Base-by-base conservation (phyloP, 345 rosid species). In the Balakata baccata region DNA sequence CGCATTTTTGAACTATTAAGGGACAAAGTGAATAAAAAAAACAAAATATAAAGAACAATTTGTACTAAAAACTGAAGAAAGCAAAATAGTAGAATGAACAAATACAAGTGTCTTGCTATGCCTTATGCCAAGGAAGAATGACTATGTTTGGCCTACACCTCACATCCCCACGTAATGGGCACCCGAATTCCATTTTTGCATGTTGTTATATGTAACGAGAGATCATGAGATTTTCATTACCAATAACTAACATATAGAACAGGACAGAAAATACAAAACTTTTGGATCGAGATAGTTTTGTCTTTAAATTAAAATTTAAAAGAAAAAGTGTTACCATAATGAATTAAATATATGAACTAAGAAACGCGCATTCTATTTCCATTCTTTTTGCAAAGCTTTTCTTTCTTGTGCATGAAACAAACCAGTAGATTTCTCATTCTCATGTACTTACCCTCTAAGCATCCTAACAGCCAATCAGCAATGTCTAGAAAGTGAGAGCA, bases 291-390 rank as follows among this genome's bases (percentile, higher is more conserved):
- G 53, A 0, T 5, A 45, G 38, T 46, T 1, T 39, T 37, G 11
- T 63, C 6, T 17, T 5, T 2, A 65, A 41, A 65, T 37, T 38
- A 17, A 16, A 37, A 46, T 45, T 29, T 29, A 29, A 29, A 29
- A 29, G 34, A 29, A 29, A 64, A 39, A 3, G 25, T n/a, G 7
- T 9, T 43, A n/a, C 52, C 68, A 64, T 73, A 84, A 86, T 51
- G 25, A 38, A 64, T 29, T 11, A 77, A 69, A 78, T 70, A 75
- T 78, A 81, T 41, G 86, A 81, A 85, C 57, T 57, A 81, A 86
- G 87, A 64, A 80, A 76, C 45, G 82, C 78, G 78, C 74, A 83
- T 71, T 77, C 50, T 77, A 38, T 46, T n/a, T 77, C 54, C 78
- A 38, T 39, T n/a, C n/a, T 34, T 71, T 72, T 78, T 45, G 11